Conservation (phyloP, 805 yeast species). For the Lachancea lanzarotensis region DNA sequence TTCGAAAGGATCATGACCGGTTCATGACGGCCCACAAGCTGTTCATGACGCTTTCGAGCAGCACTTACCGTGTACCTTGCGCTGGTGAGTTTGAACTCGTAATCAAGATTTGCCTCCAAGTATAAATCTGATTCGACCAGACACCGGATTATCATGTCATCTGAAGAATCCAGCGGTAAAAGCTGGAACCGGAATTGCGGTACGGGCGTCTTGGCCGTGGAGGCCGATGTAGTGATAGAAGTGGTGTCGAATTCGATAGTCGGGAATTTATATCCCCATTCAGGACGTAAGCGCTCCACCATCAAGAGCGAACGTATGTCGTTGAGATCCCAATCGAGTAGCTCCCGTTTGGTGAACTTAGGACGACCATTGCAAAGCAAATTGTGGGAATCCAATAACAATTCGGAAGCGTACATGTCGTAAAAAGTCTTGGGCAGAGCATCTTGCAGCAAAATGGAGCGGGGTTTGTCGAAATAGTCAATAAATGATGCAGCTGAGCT, state of each 20-base stretch:
- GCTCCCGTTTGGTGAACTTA: conserved; percentile 51
- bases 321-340: conserved; percentile 66
- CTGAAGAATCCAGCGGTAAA: conserved; percentile 48
- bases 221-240: conserved; percentile 11
- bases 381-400: conserved; percentile 38
- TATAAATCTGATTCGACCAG: conserved; percentile 59
- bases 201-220: background rate
- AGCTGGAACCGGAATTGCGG: conserved; percentile 39
- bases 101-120: conserved; percentile 52
- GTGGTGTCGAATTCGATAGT: conserved; percentile 23
- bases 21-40: conserved; percentile 21
- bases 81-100: conserved; percentile 47
- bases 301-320: conserved; percentile 61
- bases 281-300: conserved; percentile 42
- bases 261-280: conserved; percentile 53
- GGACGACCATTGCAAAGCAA: conserved; percentile 54
- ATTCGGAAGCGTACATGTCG: conserved; percentile 55
- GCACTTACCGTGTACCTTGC: conserved; percentile 57
- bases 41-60: conserved; percentile 46
- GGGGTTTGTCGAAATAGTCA: conserved; percentile 4
- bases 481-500: conserved; percentile 14
- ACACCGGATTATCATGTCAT: conserved; percentile 41
- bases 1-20: conserved; percentile 36
- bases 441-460: conserved; percentile 36
- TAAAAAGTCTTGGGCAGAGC: conserved; percentile 47